Percentiles rank a stretch among this genome's conserved stretches.
These are phyloP conservation scores for Fusarium falciforme DNA, from an alignment of 2,329 filamentous ascomycete genomes.

Conservation along the genomic window DNA sequence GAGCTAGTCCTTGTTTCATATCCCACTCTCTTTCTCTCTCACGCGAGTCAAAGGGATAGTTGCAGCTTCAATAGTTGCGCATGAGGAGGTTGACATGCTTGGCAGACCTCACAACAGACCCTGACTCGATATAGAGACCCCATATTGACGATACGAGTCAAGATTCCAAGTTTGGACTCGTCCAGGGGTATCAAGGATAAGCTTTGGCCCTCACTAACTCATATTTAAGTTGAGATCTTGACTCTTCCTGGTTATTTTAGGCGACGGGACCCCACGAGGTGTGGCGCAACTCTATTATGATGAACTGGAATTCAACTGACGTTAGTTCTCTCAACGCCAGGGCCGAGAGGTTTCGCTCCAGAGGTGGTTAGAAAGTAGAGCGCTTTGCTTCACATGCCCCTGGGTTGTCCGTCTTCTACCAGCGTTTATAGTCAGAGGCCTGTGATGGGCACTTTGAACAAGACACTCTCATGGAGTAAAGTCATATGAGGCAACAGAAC, in stretches of 20 bases:
- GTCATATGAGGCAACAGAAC: background rate
- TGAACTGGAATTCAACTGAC: background rate
- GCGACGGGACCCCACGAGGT: background rate
- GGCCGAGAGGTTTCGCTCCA: background rate
- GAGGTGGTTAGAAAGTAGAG: background rate
- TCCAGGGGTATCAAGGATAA: background rate
- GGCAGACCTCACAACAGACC: background rate
- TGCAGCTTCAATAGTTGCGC: background rate
- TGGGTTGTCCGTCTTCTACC: background rate
- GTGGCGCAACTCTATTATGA: background rate
- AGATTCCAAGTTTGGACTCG: background rate
- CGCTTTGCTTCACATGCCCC: background rate
- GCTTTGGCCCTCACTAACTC: background rate
- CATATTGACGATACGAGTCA: background rate
- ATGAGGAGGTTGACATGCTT: background rate
- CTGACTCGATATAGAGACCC: background rate
- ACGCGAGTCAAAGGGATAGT: background rate
- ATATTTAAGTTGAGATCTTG: background rate
- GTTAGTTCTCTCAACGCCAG: background rate
- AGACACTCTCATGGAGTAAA: background rate
- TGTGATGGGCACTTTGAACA: background rate
- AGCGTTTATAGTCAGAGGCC: too few relatives aligned
- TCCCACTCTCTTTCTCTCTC: background rate
- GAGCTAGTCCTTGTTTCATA: background rate
- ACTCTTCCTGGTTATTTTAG: background rate